A percentile compares a stretch with the other conserved stretches of the same genome.
Conservation (phyloP, 305 asterid genomes). For the Solanum chacoense region DNA sequence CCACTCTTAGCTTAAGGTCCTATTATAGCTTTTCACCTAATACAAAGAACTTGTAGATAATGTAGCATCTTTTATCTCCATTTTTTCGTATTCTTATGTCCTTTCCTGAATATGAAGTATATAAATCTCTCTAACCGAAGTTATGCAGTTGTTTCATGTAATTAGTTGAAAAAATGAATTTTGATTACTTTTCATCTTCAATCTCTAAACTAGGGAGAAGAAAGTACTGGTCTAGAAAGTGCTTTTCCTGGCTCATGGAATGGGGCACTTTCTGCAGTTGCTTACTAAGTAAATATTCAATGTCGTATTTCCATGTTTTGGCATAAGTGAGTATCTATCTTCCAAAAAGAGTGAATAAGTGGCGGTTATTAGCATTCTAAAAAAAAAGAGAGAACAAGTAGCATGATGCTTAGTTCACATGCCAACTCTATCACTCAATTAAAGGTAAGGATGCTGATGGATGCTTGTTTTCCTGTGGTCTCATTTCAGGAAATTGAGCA, state of each 20-base stretch:
- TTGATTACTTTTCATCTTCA: background rate
- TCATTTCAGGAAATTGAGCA: slow-evolving; percentile 30
- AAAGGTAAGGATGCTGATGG: background rate
- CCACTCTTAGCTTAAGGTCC: background rate
- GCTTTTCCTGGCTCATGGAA: background rate
- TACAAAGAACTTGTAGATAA: background rate
- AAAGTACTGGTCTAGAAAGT: background rate
- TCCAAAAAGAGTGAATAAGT: background rate
- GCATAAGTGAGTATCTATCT: background rate
- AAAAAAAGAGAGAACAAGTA: background rate
- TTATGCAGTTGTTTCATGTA: background rate
- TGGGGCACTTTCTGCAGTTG: background rate
- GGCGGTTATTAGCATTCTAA: background rate
- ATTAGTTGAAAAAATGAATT: background rate
- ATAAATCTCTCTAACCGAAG: background rate
- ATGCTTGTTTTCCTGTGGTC: background rate
- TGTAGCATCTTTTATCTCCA: background rate
- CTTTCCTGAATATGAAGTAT: background rate
- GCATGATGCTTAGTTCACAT: background rate
- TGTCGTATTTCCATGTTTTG: background rate
- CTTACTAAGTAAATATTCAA: background rate
- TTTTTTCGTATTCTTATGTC: background rate
- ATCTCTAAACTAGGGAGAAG: background rate
- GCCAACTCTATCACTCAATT: background rate
- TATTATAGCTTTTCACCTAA: background rate